Evolutionary conservation across 2,329 filamentous ascomycete genomes (phyloP), one percentile per base, ranked within the genome.

Genomic region (Aspergillus aculeatus): DNA sequence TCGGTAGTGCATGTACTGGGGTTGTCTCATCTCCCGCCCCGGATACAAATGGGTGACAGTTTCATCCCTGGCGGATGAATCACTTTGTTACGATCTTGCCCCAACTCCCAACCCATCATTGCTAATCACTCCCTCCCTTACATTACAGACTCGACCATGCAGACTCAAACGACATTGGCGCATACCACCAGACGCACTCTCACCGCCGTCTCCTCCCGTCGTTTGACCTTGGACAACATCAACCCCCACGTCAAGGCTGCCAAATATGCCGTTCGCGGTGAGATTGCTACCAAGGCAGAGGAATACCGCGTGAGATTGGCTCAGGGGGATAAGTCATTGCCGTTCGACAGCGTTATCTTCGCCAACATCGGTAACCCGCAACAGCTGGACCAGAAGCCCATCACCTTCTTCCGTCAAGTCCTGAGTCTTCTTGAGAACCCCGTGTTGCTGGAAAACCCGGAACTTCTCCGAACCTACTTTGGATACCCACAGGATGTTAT

Each of bases 361-460:
- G 95, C 95, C 79, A 99, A 99, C 81, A 99, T 99, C 73, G 95
- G 95, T 73, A 99, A 99, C 82, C 95, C 95, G 4, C 95, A 99
- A 80, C 95, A 99, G 80, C 87, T 99, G 64, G 95, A 97, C 80
- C 95, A 99, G 84, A 96, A 98, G 83, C 95, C 95, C 71, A 94
- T 99, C 71, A 99, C 95, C 68, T 99, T 97, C 84, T 97, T 99
- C 86, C 89, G 95, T 69, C 94, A 99, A 81, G 95, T 99, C 29
- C 85, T 95, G 71, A 96, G 92, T 79, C 78, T 99, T 63, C 79
- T 98, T 60, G 95, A 99, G 83, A 93, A 98, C 81, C 95, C 95
- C 0, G 76, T 82, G 59, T 82, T 99, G 35, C 83, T 99, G 61
- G 84, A 96, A 72, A 88, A 96, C 69, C 87, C 92, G 75, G 86